Evolutionary conservation across 2,329 filamentous ascomycete genomes (phyloP).

Genomic region (Zymoseptoria ardabiliae): DNA sequence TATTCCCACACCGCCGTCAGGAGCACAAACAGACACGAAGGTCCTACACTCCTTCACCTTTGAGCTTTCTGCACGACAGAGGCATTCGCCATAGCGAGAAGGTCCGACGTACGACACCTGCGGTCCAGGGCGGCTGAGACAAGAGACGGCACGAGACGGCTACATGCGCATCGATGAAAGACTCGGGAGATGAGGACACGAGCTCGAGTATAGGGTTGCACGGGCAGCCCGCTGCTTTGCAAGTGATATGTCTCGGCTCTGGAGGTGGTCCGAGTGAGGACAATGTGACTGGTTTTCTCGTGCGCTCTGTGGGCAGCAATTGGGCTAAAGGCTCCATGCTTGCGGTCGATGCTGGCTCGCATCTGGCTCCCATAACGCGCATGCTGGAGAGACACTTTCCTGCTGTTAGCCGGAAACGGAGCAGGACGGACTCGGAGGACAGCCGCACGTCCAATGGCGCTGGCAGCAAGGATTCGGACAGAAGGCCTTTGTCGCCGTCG

Average conservation of each 20-base stretch:
- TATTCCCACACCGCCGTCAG: background rate
- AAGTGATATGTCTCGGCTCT: conserved; percentile 56
- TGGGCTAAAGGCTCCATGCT: conserved; percentile 80
- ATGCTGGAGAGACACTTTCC: conserved; percentile 59
- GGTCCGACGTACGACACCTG: background rate
- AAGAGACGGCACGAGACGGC: conserved; percentile 11
- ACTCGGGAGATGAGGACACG: conserved; percentile 28
- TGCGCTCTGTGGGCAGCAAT: conserved; percentile 68
- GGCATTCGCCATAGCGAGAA: background rate
- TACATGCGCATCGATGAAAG: conserved; percentile 36
- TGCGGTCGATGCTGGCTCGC: conserved; percentile 89
- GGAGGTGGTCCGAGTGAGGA: conserved; percentile 86
- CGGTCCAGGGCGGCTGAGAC: conserved; percentile 8
- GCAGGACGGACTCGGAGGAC: conserved; percentile 11
- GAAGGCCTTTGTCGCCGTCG: conserved; percentile 10
- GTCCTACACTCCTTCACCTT: background rate
- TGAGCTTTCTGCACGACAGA: background rate
- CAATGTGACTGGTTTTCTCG: conserved; percentile 81
- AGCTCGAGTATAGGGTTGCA: conserved; percentile 31
- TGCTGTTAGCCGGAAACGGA: conserved; percentile 26
- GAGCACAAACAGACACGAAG: background rate
- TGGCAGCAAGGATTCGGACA: conserved; percentile 1
- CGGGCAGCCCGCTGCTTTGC: conserved; percentile 32
- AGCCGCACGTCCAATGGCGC: conserved; percentile 9
- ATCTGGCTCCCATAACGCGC: conserved; percentile 75